phyloP scores from a whole-genome alignment of 768 basidiomycete species.

The Auriscalpium orientale region DNA sequence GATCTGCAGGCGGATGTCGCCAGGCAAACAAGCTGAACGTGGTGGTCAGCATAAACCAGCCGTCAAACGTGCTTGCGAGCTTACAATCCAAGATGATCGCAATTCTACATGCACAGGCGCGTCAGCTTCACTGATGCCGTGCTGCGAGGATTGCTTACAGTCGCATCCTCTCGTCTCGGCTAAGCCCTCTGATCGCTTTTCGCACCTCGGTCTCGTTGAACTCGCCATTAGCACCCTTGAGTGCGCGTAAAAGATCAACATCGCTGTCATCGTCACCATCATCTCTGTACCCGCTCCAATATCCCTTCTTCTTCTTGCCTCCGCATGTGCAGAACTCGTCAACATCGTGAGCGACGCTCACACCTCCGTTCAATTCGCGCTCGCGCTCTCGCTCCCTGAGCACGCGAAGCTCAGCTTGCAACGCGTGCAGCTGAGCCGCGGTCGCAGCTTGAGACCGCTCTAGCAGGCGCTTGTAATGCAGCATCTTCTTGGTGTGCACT shows the following conservation, averaged over 20 bases:
- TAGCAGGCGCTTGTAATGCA: constrained; percentile 70
- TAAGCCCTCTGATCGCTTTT: constrained; percentile 52
- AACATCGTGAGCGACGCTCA: constrained; percentile 11
- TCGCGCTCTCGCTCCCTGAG: constrained; percentile 40
- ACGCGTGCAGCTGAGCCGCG: constrained; percentile 76
- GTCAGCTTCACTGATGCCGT: not conserved
- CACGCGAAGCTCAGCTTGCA: constrained; percentile 73
- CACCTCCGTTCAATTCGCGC: constrained; percentile 18
- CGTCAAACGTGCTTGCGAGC: constrained; percentile 13
- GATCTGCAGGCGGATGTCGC: constrained; percentile 80
- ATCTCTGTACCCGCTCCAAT: constrained; percentile 66
- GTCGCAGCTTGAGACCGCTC: constrained; percentile 74
- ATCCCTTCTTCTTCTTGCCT: constrained; percentile 52
- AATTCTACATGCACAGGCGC: constrained; percentile 32
- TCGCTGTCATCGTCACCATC: constrained; percentile 38
- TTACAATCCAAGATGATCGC: constrained; percentile 55
- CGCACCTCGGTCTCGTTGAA: constrained; percentile 69
- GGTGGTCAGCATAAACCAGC: constrained; percentile 4
- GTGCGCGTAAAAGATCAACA: constrained; percentile 41
- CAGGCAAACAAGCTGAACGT: constrained; percentile 62
- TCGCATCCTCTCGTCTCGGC: constrained; percentile 63
- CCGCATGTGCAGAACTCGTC: constrained; percentile 45
- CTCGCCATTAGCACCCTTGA: constrained; percentile 40
- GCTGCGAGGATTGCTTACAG: constrained; percentile 42
- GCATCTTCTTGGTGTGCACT: constrained; percentile 47